Base-by-base conservation (phyloP, 352 stramenopile species). In the Phytophthora hybrid region DNA sequence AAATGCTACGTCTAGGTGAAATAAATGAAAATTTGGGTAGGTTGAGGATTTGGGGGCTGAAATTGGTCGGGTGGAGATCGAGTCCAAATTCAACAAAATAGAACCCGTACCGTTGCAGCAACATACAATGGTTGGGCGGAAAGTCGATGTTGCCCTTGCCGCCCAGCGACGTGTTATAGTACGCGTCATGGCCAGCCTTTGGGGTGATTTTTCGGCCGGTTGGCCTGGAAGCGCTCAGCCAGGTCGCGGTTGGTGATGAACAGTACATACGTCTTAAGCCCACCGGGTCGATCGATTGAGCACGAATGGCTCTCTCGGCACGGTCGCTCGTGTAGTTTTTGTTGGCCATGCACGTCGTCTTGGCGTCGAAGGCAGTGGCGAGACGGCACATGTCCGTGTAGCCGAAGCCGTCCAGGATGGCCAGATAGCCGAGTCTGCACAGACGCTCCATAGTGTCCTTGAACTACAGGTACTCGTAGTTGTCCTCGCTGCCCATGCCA, bases 231-330 rank as follows among this genome's bases (percentile, higher is more conserved):
- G 13, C 71, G 78, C 51, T 84, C 77, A 1, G 76, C 74, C 16
- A 89, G 60, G 59, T 91, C 82, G 14, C 76, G 79, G 56, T 85
- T 85, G 41, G 73, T 68, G 37, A 86, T 83, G 71, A 75, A 86
- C n/a, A 73, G 55, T 26, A 26, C 23, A 26, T 26, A n/a, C 76
- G 76, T 55, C 76, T 68, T 34, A 86, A 86, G 5, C 56, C 58
- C 26, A 83, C 77, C 5, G 78, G 16, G 59, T 86, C 77, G 1
- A 55, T 71, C 0, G 67, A 31, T 26, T 76, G 76, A 8, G 55
- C 78, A 23, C 77, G 73, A 34, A 83, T 53, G 3, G 60, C 74
- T 1, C 76, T 74, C 41, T 83, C 76, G 0, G 76, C 76, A 8
- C 46, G 59, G 49, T 83, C 76, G 11, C 74, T 70, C 23, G 60